phyloP scores from a whole-genome alignment of 2,329 filamentous ascomycete species.

The Sporothrix schenckii region DNA sequence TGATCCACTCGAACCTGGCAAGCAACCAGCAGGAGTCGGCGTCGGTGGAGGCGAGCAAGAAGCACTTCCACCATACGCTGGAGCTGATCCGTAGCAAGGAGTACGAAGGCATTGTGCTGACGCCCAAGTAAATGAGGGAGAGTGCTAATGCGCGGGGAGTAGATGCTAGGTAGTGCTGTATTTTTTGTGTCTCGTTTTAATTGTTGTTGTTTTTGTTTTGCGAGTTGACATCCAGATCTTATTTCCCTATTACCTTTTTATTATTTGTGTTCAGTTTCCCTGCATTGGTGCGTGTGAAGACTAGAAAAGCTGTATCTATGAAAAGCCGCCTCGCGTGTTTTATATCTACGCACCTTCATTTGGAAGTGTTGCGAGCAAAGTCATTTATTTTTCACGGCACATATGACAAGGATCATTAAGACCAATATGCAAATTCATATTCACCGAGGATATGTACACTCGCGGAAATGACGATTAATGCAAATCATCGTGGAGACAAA shows the following conservation, averaged over 20 bases:
- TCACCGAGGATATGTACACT: constrained; percentile 20
- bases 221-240: constrained; percentile 1
- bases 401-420: background rate
- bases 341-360: background rate
- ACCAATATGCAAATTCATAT: constrained; percentile 14
- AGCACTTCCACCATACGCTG: constrained; percentile 91
- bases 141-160: background rate
- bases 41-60: constrained; percentile 83
- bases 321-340: background rate
- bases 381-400: background rate
- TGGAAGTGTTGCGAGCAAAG: background rate
- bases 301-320: constrained; percentile 30
- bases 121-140: constrained; percentile 50
- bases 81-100: constrained; percentile 91
- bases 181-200: background rate
- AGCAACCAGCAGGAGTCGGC: constrained; percentile 81
- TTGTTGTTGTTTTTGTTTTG: background rate
- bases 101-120: constrained; percentile 86
- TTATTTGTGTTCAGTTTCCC: background rate
- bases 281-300: constrained; percentile 20
- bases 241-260: background rate
- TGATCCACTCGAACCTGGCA: constrained; percentile 94
- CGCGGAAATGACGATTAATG: background rate
- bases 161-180: background rate
- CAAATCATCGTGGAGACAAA: constrained; percentile 16